Evolutionary conservation across 495 filamentous ascomycete genomes (phyloP), one percentile per base, ranked within the genome.

Genomic region (Amniculicola lignicola): DNA sequence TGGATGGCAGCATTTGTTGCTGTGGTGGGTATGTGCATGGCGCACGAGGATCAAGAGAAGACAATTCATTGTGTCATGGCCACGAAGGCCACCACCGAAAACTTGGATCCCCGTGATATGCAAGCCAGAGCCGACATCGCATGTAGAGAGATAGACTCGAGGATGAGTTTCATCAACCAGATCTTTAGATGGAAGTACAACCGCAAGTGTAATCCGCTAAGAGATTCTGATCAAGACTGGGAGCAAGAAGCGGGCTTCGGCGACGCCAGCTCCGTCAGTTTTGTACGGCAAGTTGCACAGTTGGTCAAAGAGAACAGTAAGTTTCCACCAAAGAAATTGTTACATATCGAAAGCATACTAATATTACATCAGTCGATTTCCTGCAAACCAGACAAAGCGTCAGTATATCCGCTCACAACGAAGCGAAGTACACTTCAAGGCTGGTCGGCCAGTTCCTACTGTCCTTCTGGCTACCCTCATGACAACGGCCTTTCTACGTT

Each of bases 111-210:
- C 11, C 23, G 40, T 24, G 67, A 65, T 9, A 48, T 52, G 36
- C 49, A 61, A 21, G 50, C 54, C 29, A 47, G 50, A 27, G 54
- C 47, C 10, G 62, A 69, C 18, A 55, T 51, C 11, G 48, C 63
- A 12, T 70, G 67, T 39, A 25, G 48, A 21, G 60, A 63, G 9
- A 71, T 73, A 15, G 70, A 73, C 39, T 58, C 48, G 11, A 46
- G 58, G 10, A 71, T 69, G 51, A 24, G 49, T 2, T 67, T 71
- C 51, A 48, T 73, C 27, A 54, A 44, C 19, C 53, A 50, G n/a
- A 57, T 73, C 21, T 73, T 73, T 61, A 49, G 61, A 28, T 65
- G 57, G 53, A 73, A 73, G 57, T 73, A 70, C 44, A 65, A 68
- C 42, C 54, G 63, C 31, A 65, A 53, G 36, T 67, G 59, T 62